A percentile compares a stretch with the other conserved stretches of the same genome.
phyloP scores from a whole-genome alignment of 2,329 filamentous ascomycete species.

The Sclerotinia sclerotiorum region DNA sequence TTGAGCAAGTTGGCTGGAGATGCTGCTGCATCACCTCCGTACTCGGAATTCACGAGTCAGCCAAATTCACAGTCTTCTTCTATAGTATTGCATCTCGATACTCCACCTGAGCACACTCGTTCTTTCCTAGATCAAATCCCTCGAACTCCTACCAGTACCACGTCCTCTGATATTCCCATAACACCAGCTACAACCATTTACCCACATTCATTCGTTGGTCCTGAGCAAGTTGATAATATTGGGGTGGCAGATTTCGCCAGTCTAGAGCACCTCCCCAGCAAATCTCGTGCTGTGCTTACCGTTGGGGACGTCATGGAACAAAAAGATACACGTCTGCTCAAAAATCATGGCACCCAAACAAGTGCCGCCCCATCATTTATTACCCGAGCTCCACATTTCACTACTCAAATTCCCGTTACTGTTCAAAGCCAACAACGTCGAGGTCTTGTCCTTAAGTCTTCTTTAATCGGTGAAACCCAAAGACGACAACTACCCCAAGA shows the following conservation, averaged over 20 bases:
- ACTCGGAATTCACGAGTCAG: conserved; percentile 18
- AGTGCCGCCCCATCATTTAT: conserved; percentile 19
- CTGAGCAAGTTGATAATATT: background rate
- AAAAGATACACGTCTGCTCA: background rate
- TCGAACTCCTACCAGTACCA: background rate
- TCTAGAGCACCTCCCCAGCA: background rate
- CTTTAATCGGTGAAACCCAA: background rate
- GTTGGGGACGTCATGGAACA: background rate
- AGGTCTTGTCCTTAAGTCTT: conserved; percentile 15
- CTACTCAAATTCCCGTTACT: conserved; percentile 14
- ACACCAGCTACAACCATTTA: background rate
- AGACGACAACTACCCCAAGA: background rate
- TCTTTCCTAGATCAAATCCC: background rate
- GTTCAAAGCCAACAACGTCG: conserved; percentile 20
- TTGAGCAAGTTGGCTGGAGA: conserved; percentile 13
- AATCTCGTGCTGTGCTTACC: background rate
- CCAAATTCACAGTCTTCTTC: conserved; percentile 20
- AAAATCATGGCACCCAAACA: conserved; percentile 18
- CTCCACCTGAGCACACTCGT: conserved; percentile 14
- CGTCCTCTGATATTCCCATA: background rate
- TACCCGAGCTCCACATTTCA: conserved; percentile 19
- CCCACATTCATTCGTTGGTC: background rate
- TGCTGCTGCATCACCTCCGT: conserved; percentile 20
- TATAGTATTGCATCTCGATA: conserved; percentile 24
- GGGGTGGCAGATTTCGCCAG: conserved; percentile 9